phyloP scores from a whole-genome alignment of 495 filamentous ascomycete species.

The Daldinia loculata region DNA sequence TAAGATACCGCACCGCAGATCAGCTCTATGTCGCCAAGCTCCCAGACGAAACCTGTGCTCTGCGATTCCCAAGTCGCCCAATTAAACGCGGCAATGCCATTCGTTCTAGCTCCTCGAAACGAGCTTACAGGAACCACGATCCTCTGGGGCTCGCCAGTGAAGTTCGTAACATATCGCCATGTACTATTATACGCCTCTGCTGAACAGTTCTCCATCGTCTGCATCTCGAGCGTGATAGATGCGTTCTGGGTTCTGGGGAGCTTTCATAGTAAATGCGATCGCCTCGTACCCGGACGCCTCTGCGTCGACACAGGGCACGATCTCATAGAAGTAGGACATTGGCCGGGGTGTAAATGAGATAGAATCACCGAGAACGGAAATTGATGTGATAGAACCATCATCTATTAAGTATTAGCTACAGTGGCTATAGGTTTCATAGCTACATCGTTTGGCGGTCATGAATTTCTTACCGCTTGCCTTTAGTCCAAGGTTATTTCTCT shows the following conservation, averaged over 20 bases:
- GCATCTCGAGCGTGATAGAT: conserved; percentile 31
- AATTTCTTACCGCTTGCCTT: conserved; percentile 29
- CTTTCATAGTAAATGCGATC: conserved; percentile 23
- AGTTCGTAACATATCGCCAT: conserved; percentile 14
- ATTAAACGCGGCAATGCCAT: conserved; percentile 21
- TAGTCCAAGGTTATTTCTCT: conserved; percentile 22
- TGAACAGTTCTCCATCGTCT: conserved; percentile 21
- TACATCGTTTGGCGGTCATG: background rate
- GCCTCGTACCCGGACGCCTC: conserved; percentile 4
- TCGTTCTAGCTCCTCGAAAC: conserved; percentile 19
- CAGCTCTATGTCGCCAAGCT: conserved; percentile 1
- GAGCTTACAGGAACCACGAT: conserved; percentile 9
- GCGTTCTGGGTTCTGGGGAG: conserved; percentile 6
- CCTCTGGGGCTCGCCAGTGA: background rate
- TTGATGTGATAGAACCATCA: conserved; percentile 25
- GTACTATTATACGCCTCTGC: conserved; percentile 10
- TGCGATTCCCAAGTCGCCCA: conserved; percentile 25
- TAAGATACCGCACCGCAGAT: background rate
- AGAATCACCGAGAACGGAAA: background rate
- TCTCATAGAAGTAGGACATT: conserved; percentile 35
- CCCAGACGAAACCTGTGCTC: conserved; percentile 3
- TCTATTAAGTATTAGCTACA: conserved; percentile 14
- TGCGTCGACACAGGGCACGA: conserved; percentile 20
- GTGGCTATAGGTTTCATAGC: background rate
- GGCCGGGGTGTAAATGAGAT: conserved; percentile 24